Evolutionary conservation across 2,329 filamentous ascomycete species (phyloP).

Genomic region (Penicillium italicum): DNA sequence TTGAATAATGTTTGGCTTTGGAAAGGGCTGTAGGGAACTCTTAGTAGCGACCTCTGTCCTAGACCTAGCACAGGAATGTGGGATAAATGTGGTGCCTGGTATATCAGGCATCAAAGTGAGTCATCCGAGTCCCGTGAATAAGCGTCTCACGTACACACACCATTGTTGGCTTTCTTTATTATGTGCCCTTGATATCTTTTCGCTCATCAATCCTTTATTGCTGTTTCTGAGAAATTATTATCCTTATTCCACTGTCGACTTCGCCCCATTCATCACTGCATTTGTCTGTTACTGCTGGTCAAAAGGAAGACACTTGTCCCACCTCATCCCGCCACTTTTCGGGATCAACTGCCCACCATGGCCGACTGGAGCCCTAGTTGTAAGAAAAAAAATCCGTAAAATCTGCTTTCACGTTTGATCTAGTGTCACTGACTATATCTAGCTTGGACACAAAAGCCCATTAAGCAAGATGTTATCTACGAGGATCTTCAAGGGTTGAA

Average conservation of each 20-base stretch:
- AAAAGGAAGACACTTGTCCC: background rate
- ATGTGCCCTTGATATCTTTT: background rate
- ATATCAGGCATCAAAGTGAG: background rate
- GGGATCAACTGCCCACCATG: constrained; percentile 16
- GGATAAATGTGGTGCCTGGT: background rate
- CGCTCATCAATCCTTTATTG: background rate
- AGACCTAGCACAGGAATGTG: background rate
- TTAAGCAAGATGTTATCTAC: constrained; percentile 48
- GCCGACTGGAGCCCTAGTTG: constrained; percentile 32
- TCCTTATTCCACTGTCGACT: background rate
- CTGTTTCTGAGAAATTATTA: background rate
- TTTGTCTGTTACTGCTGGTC: background rate
- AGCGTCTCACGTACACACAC: constrained; percentile 2
- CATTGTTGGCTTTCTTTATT: background rate
- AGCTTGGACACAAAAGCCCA: constrained; percentile 46
- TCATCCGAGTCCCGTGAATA: constrained; percentile 1
- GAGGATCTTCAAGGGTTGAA: constrained; percentile 42
- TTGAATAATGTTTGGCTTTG: background rate
- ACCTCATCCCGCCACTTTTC: background rate
- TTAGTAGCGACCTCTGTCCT: background rate
- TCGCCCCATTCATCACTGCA: background rate
- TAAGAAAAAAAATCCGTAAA: constrained; percentile 12
- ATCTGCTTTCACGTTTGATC: background rate
- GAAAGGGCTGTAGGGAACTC: background rate
- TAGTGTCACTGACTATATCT: background rate